Evolutionary conservation across 768 basidiomycete genomes (phyloP), one percentile per base, ranked within the genome.

Genomic region (Chalciporus pseudorubinellus): DNA sequence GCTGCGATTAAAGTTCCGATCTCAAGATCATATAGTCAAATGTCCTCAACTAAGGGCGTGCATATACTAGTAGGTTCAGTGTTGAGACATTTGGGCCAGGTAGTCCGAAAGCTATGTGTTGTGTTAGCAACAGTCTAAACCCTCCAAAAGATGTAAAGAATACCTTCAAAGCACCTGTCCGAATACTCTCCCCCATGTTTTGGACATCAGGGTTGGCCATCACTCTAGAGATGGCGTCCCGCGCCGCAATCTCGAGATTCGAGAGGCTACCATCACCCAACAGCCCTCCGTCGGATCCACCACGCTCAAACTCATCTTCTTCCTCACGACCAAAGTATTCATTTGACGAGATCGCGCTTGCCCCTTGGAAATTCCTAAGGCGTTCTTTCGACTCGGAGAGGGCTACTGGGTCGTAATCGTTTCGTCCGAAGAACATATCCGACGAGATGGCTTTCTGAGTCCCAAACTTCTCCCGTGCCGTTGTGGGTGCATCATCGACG

Each of bases 271-370:
- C 74, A 46, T 78, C 78, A 44, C 74, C 73, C 39, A 77, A 63
- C 51, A 84, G 64, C 44, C 80, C 84, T 19, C 78, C 85, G 52
- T 83, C 82, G 9, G 80, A 72, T 19, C 70, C 65, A n/a, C 70
- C 68, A 18, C 71, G 73, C 39, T 65, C 70, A 16, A 67, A 58
- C 44, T 70, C 59, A 9, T 81, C 81, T n/a, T 87, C 85, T 50
- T 90, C 86, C 48, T 95, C 94, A 14, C 94, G 80, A 2, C 95
- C 97, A 70, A 97, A 98, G 81, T 98, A 99, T 59, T 93, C 89
- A 65, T 83, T 95, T 14, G 93, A 95, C 1, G 93, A 95, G 63
- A 98, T 98, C 28, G 92, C 84, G 0, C 87, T 89, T 13, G 95
- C 92, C 11, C 95, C 95, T 61, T 85, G 82, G 83, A 99, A 99